These are phyloP conservation scores for Harrya chromipes DNA, from an alignment of 768 basidiomycete genomes.

Conservation along the genomic window DNA sequence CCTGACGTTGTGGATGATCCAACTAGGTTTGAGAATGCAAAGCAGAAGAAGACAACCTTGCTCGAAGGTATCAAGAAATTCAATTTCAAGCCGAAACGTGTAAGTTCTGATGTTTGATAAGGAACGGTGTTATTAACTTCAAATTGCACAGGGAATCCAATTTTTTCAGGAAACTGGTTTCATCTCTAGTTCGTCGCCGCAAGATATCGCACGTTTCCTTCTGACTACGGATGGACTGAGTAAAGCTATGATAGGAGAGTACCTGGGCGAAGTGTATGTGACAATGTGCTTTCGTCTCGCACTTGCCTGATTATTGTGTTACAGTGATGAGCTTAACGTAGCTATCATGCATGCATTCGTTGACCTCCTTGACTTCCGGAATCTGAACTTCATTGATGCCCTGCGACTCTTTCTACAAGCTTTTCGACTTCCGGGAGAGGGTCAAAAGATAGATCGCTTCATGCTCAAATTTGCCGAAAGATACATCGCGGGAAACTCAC, in stretches of 20 bases:
- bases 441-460: conserved; percentile 98
- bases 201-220: conserved; percentile 82
- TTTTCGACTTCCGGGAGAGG: conserved; percentile 95
- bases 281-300: neutral
- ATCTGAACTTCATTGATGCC: conserved; percentile 82
- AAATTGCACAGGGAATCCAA: conserved; percentile 66
- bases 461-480: conserved; percentile 99
- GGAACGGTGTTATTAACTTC: neutral
- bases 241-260: conserved; percentile 97
- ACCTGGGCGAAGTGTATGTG: conserved; percentile 91
- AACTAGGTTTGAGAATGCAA: conserved; percentile 88
- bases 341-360: conserved; percentile 98
- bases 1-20: conserved; percentile 90
- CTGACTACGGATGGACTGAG: conserved; percentile 87
- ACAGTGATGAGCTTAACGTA: conserved; percentile 84
- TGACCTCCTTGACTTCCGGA: conserved; percentile 84
- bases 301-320: conserved; percentile 6
- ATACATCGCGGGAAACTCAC: conserved; percentile 85
- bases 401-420: conserved; percentile 88
- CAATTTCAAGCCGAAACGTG: conserved; percentile 97
- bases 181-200: conserved; percentile 66
- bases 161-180: conserved; percentile 88
- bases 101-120: conserved; percentile 36
- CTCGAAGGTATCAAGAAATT: conserved; percentile 97
- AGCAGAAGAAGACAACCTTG: conserved; percentile 92